A percentile compares a stretch with the other conserved stretches of the same genome.
Conservation (phyloP, 192 early-diverging fungal genomes). For the Entomortierella lignicola region DNA sequence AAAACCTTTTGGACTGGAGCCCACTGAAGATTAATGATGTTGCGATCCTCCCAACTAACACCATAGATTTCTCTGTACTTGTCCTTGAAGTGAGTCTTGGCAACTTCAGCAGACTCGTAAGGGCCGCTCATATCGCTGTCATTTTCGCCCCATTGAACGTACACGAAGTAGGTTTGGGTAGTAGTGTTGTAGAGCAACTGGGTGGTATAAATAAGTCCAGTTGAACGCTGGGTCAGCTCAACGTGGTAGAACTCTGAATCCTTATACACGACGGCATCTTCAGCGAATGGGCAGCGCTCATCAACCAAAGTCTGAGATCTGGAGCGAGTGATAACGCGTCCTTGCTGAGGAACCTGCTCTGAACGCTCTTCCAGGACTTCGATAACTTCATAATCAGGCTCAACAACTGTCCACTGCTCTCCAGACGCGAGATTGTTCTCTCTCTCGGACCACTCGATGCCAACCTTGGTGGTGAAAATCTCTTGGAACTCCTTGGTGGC, state of each 20-base stretch:
- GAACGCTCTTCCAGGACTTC: slow-evolving; percentile 10
- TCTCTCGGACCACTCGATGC: slow-evolving; percentile 35
- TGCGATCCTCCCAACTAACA: slow-evolving; percentile 31
- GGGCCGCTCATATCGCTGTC: slow-evolving; percentile 25
- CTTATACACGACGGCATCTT: slow-evolving; percentile 19
- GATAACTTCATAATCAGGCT: slow-evolving; percentile 42
- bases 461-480: slow-evolving; percentile 29
- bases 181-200: slow-evolving; percentile 42
- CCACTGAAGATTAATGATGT: slow-evolving; percentile 25
- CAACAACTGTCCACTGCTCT: slow-evolving; percentile 34
- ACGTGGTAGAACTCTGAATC: slow-evolving; percentile 28
- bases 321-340: neutral
- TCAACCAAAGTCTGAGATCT: slow-evolving; percentile 23
- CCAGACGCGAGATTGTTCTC: slow-evolving; percentile 9
- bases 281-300: slow-evolving; percentile 15
- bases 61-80: slow-evolving; percentile 31
- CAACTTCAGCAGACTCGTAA: slow-evolving; percentile 28
- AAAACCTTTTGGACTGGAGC: slow-evolving; percentile 11
- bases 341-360: slow-evolving; percentile 2
- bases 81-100: slow-evolving; percentile 29
- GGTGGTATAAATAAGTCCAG: slow-evolving; percentile 24
- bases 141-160: slow-evolving; percentile 28
- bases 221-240: slow-evolving; percentile 14
- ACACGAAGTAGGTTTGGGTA: slow-evolving; percentile 45
- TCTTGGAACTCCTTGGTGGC: slow-evolving; percentile 42